Evolutionary conservation across 768 basidiomycete species (phyloP), one percentile per base, ranked within the genome.

Genomic region (Nevesoporus exiguus): DNA sequence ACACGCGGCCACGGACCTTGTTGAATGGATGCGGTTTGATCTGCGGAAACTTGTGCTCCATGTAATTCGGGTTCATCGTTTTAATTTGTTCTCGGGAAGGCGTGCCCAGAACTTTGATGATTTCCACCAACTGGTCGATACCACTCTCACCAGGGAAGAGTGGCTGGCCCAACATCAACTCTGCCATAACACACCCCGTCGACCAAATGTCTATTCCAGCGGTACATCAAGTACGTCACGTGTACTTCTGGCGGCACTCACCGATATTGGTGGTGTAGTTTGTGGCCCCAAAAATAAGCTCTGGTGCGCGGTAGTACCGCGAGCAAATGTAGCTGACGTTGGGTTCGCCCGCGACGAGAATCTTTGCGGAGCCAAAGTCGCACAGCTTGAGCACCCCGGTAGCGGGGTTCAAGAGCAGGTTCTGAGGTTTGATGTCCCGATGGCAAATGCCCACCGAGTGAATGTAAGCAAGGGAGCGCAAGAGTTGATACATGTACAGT

Each of bases 21-120:
- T 88, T 89, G 79, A 98, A 98, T 0, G 95, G 95, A 69, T 98
- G 96, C n/a, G 95, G 93, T 71, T 96, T 94, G 79, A 99, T 99
- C 74, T 98, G 96, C 2, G 97, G 97, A 79, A 99, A 99, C 75
- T 98, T 98, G 84, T 99, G 97, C 70, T 99, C 97, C 97, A 98
- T 98, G 76, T 99, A 99, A 77, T 99, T 99, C 51, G 97, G 97
- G 74, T 99, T 99, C 97, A 99, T 99, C 62, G 97, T 98, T 86
- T 99, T 98, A 83, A 99, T 99, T 74, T 99, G 97, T 70, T 98
- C 97, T 62, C 96, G 80, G 55, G 97, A 95, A 3, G 97, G 97
- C 21, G 97, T 99, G 15, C 97, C 97, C 50, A 99, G 84, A 41
- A 99, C 94, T 73, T 99, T 99, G 86, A 99, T 99, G 64, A 99